Conservation (phyloP, 2,329 filamentous ascomycete species). For the Claviceps arundinis region DNA sequence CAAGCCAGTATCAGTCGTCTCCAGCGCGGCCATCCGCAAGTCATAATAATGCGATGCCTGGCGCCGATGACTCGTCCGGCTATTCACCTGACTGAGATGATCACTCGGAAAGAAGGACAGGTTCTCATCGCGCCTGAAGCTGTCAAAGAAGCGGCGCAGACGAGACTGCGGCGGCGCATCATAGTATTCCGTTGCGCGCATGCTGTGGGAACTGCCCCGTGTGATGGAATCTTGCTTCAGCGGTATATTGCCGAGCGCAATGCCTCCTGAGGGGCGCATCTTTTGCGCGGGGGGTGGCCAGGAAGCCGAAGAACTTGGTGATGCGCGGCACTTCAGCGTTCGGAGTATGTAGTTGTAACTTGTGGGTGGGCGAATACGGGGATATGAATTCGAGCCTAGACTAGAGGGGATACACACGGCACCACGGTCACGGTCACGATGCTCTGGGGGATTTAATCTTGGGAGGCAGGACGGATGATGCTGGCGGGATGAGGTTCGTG, state of each 20-base stretch:
- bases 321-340: no score
- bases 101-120: slow-evolving; percentile 33
- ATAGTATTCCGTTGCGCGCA: slow-evolving; percentile 37
- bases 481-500: no score
- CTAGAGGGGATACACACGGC: no score
- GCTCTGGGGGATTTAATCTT: no score
- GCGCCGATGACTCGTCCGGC: slow-evolving; percentile 1
- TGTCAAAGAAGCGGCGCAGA: slow-evolving; percentile 38
- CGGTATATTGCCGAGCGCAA: slow-evolving; percentile 45
- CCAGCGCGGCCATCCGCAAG: slow-evolving; percentile 46
- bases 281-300: neutral
- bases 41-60: slow-evolving; percentile 39
- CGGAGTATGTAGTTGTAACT: no score
- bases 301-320: neutral
- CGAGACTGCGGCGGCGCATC: slow-evolving; percentile 20
- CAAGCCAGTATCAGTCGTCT: slow-evolving; percentile 64
- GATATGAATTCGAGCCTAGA: no score
- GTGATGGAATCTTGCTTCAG: slow-evolving; percentile 44
- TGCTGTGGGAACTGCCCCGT: slow-evolving; percentile 36
- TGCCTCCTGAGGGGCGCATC: slow-evolving; percentile 25
- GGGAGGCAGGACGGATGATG: no score
- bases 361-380: no score
- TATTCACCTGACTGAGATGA: slow-evolving; percentile 24
- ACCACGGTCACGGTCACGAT: no score
- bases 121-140: slow-evolving; percentile 49